A percentile compares a stretch with the other conserved stretches of the same genome.
Conservation (phyloP, 2,329 filamentous ascomycete species). For the Leptographium radiaticola region DNA sequence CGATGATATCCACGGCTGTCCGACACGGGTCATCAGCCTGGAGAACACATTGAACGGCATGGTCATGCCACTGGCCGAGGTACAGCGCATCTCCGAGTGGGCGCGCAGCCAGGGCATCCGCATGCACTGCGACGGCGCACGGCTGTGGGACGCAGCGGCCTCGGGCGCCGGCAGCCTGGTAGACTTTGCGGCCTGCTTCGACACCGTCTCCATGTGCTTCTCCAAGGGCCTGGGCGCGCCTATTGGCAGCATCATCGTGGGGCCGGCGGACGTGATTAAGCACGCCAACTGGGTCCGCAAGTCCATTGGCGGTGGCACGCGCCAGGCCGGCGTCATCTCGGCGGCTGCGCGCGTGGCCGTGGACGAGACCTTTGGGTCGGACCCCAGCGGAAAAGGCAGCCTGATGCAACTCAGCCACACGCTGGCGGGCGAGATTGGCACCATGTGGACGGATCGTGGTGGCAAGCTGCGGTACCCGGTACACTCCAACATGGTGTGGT, state of each 20-base stretch:
- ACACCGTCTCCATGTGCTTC: slow-evolving; percentile 46
- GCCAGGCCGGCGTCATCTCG: slow-evolving; percentile 65
- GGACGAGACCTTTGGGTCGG: slow-evolving; percentile 61
- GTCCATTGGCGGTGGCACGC: slow-evolving; percentile 63
- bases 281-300: slow-evolving; percentile 68
- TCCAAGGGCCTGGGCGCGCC: slow-evolving; percentile 40
- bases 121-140: slow-evolving; percentile 38
- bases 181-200: slow-evolving; percentile 31
- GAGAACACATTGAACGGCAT: slow-evolving; percentile 78
- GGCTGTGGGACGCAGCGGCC: slow-evolving; percentile 37
- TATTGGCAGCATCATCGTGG: slow-evolving; percentile 34
- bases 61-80: slow-evolving; percentile 64
- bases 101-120: slow-evolving; percentile 37
- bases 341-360: slow-evolving; percentile 65
- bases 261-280: slow-evolving; percentile 40
- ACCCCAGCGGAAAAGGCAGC: slow-evolving; percentile 44
- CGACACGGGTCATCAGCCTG: slow-evolving; percentile 67
- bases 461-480: slow-evolving; percentile 56
- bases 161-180: slow-evolving; percentile 27
- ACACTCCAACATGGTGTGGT: slow-evolving; percentile 89
- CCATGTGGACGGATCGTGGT: slow-evolving; percentile 54
- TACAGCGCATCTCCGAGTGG: slow-evolving; percentile 56
- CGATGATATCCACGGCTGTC: slow-evolving; percentile 64
- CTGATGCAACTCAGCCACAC: slow-evolving; percentile 47
- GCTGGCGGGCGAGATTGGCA: slow-evolving; percentile 45